phyloP scores from a whole-genome alignment of 805 yeast species.

The Metschnikowia gruessii region DNA sequence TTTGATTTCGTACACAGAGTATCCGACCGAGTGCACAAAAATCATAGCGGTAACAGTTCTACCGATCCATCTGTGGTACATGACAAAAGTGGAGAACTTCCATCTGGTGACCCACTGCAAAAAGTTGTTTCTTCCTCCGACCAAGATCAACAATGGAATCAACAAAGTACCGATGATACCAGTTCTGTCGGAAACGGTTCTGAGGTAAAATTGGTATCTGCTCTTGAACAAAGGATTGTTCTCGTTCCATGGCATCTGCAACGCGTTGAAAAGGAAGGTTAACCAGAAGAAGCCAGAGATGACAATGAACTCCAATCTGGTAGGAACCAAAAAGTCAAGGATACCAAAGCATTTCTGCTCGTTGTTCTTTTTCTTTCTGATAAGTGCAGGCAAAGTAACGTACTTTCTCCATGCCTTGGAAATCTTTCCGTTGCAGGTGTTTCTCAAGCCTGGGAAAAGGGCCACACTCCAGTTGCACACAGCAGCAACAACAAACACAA shows the following conservation, averaged over 20 bases:
- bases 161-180: constrained; percentile 19
- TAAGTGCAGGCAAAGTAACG: constrained; percentile 40
- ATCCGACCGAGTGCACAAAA: constrained; percentile 17
- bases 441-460: constrained; percentile 15
- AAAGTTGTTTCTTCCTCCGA: constrained; percentile 22
- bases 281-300: constrained; percentile 22
- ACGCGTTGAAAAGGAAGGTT: constrained; percentile 14
- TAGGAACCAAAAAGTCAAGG: constrained; percentile 29
- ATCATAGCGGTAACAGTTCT: constrained; percentile 18
- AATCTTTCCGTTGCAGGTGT: constrained; percentile 21
- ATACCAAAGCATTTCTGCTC: constrained; percentile 22
- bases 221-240: constrained; percentile 37
- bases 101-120: constrained; percentile 21
- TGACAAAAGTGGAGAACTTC: constrained; percentile 19
- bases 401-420: constrained; percentile 36
- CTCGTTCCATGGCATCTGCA: constrained; percentile 24
- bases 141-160: constrained; percentile 18
- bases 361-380: constrained; percentile 27
- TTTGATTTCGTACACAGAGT: constrained; percentile 7
- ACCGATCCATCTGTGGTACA: constrained; percentile 21
- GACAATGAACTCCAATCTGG: constrained; percentile 24
- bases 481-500: constrained; percentile 15
- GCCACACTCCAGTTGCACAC: constrained; percentile 16
- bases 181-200: constrained; percentile 17
- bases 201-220: constrained; percentile 8